Conservation (phyloP, 305 asterid genomes). For the Solanum hybrid region DNA sequence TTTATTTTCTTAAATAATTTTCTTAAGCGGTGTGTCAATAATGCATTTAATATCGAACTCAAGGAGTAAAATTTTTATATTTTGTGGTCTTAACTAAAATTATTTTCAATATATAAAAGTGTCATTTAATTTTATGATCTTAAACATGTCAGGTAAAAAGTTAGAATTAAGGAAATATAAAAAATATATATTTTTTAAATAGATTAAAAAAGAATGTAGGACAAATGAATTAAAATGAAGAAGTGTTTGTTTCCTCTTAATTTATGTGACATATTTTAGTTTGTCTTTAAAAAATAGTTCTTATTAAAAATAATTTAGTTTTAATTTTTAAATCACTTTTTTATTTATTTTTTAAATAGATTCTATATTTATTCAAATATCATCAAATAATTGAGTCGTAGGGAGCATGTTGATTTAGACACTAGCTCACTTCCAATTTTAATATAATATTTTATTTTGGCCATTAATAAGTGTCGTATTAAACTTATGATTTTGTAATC, state of each 20-base stretch:
- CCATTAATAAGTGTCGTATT: not conserved
- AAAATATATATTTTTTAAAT: no score
- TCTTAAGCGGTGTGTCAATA: not conserved
- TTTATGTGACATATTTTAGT: not conserved
- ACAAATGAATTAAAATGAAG: no score
- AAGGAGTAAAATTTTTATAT: not conserved
- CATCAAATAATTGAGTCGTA: not conserved
- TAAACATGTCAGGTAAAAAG: not conserved
- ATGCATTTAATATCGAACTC: not conserved
- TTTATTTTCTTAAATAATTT: not conserved
- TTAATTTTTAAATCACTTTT: not conserved
- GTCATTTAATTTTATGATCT: not conserved
- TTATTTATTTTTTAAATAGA: not conserved
- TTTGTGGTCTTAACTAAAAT: not conserved
- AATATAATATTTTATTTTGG: not conserved
- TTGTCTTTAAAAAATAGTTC: not conserved
- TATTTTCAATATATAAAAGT: no score
- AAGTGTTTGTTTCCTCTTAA: not conserved
- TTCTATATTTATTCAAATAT: not conserved
- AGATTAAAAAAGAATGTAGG: not conserved
- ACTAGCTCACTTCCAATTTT: not conserved
- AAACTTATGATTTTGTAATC: no score
- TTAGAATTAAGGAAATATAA: no score
- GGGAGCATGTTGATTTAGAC: not conserved
- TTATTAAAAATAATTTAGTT: no score